A percentile compares a stretch with the other conserved stretches of the same genome.
These are phyloP conservation scores for Zychaea mexicana DNA, from an alignment of 371 early-diverging fungal genomes.

Conservation along the genomic window DNA sequence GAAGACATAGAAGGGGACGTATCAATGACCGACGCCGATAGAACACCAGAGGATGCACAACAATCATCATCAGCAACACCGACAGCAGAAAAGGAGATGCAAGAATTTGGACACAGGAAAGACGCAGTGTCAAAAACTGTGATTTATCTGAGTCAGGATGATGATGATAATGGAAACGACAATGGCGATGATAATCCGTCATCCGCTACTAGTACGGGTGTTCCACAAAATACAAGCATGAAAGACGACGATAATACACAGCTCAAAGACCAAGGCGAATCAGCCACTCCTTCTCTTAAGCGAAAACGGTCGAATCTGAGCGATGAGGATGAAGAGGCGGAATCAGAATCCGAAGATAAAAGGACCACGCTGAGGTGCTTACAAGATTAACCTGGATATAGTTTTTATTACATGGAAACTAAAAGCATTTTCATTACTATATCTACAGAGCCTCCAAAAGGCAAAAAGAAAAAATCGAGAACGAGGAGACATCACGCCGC, in stretches of 20 bases:
- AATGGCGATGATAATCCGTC: not conserved
- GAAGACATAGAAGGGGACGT: too few relatives aligned
- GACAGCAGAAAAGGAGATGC: too few relatives aligned
- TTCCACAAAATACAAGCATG: not conserved
- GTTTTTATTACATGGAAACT: too few relatives aligned
- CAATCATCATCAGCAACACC: not conserved
- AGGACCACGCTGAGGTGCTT: slow-evolving; percentile 53
- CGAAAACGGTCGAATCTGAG: slow-evolving; percentile 9
- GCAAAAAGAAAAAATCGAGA: slow-evolving; percentile 57
- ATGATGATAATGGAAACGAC: not conserved
- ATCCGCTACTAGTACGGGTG: not conserved
- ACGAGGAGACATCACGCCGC: slow-evolving; percentile 52
- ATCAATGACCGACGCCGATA: too few relatives aligned
- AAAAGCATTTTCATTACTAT: not conserved
- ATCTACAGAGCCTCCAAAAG: slow-evolving; percentile 61
- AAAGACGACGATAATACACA: not conserved
- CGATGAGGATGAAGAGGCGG: slow-evolving; percentile 26
- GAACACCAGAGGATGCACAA: too few relatives aligned
- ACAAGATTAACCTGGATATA: too few relatives aligned
- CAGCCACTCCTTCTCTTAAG: not conserved
- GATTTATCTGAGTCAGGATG: not conserved
- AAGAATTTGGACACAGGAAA: not conserved
- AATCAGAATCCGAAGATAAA: slow-evolving; percentile 45
- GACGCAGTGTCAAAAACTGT: not conserved
- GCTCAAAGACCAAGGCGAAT: not conserved